Conservation (phyloP, 805 yeast species). For the Candida pseudofarinosa region DNA sequence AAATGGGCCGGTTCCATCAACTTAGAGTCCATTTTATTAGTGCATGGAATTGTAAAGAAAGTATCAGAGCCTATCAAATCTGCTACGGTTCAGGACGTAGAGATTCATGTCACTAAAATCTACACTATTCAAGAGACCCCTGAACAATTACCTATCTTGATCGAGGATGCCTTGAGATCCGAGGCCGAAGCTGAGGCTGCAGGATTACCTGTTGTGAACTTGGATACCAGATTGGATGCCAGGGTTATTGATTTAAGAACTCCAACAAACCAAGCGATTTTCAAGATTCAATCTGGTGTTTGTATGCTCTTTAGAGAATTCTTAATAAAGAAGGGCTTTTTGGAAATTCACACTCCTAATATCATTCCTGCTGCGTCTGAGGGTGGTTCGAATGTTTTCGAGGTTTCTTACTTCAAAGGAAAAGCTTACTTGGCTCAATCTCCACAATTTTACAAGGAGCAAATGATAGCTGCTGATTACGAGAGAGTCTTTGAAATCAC, state of each 20-base stretch:
- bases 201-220: slow-evolving; percentile 88
- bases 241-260: slow-evolving; percentile 97
- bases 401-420: slow-evolving; percentile 87
- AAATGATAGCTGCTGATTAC: slow-evolving; percentile 95
- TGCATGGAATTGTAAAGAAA: slow-evolving; percentile 77
- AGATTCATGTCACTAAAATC: slow-evolving; percentile 72
- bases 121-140: slow-evolving; percentile 84
- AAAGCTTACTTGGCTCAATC: slow-evolving; percentile 95
- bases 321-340: slow-evolving; percentile 60
- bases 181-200: slow-evolving; percentile 92
- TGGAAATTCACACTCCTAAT: slow-evolving; percentile 96
- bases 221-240: slow-evolving; percentile 92
- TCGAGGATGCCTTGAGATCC: slow-evolving; percentile 95
- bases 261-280: slow-evolving; percentile 94
- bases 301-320: slow-evolving; percentile 87
- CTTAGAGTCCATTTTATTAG: slow-evolving; percentile 88
- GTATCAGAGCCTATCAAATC: slow-evolving; percentile 85
- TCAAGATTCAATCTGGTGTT: slow-evolving; percentile 89
- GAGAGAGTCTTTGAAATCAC: slow-evolving; percentile 95
- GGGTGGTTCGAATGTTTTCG: slow-evolving; percentile 97
- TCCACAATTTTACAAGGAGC: slow-evolving; percentile 97
- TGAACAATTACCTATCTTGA: slow-evolving; percentile 84
- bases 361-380: slow-evolving; percentile 93
- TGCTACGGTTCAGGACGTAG: slow-evolving; percentile 88
- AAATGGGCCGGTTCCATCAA: slow-evolving; percentile 89